phyloP scores from a whole-genome alignment of 257 asterid species.

The Solanum pennellii region DNA sequence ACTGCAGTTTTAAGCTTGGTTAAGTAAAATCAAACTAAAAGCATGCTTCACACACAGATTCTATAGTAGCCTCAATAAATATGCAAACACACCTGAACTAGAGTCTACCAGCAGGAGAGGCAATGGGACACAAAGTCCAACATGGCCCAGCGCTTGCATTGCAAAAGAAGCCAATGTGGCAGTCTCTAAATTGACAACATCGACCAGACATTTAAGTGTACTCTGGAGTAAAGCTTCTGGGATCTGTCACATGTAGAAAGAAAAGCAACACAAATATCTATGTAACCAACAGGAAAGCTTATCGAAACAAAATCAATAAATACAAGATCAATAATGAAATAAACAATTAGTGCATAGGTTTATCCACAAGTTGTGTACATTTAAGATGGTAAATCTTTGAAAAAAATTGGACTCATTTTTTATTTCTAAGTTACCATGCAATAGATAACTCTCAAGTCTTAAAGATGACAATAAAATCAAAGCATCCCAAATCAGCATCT shows the following conservation, averaged over 20 bases:
- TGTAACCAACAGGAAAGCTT: background rate
- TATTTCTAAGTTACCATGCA: background rate
- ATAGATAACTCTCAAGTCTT: background rate
- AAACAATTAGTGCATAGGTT: background rate
- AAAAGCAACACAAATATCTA: background rate
- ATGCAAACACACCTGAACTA: slow-evolving; percentile 40
- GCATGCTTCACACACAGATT: background rate
- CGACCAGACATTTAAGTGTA: slow-evolving; percentile 66
- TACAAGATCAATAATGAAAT: background rate
- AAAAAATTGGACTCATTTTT: background rate
- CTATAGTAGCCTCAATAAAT: background rate
- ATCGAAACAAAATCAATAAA: background rate
- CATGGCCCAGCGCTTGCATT: slow-evolving; percentile 92
- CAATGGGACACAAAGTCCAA: slow-evolving; percentile 70
- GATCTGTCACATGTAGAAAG: slow-evolving; percentile 34
- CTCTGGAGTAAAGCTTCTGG: slow-evolving; percentile 60
- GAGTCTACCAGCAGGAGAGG: slow-evolving; percentile 60
- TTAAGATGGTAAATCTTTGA: background rate
- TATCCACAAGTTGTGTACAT: background rate
- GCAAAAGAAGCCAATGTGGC: slow-evolving; percentile 75
- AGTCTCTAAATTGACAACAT: slow-evolving; percentile 52
- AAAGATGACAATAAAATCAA: background rate
- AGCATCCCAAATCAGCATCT: background rate
- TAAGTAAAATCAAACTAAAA: background rate
- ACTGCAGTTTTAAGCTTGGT: slow-evolving; percentile 33